These are phyloP conservation scores for Lachancea quebecensis DNA, from an alignment of 805 yeast species.

Conservation along the genomic window DNA sequence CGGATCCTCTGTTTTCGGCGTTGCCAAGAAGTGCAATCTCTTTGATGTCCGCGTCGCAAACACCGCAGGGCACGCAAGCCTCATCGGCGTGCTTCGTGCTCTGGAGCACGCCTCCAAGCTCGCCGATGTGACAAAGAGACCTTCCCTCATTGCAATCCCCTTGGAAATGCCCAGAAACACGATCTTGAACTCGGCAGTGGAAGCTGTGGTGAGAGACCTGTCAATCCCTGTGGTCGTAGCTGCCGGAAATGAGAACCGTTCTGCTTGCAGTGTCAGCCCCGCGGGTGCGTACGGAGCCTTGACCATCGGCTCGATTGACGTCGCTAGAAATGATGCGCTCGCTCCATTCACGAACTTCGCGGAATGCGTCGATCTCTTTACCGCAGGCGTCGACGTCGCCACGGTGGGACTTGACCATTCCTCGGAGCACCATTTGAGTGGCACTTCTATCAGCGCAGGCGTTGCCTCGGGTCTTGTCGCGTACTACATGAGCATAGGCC, in stretches of 20 bases:
- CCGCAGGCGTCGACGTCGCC: conserved; percentile 64
- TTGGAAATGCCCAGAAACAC: conserved; percentile 36
- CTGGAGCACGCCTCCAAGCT: conserved; percentile 63
- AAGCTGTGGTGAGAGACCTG: conserved; percentile 55
- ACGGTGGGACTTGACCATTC: conserved; percentile 23
- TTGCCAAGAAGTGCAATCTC: conserved; percentile 60
- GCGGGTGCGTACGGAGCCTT: conserved; percentile 68
- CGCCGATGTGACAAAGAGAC: conserved; percentile 30
- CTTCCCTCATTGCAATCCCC: conserved; percentile 65
- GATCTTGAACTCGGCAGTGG: conserved; percentile 66
- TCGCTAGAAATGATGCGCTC: conserved; percentile 53
- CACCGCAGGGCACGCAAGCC: conserved; percentile 58
- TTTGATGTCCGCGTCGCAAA: conserved; percentile 73
- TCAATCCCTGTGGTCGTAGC: conserved; percentile 74
- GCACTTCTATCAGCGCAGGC: conserved; percentile 46
- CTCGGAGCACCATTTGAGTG: conserved; percentile 31
- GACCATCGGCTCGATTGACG: conserved; percentile 81
- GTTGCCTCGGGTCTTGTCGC: conserved; percentile 41
- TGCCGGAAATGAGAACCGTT: conserved; percentile 73
- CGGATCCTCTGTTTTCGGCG: conserved; percentile 76
- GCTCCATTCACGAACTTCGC: conserved; percentile 89
- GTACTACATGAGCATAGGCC: conserved; percentile 38
- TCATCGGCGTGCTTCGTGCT: conserved; percentile 58
- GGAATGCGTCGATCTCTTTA: conserved; percentile 74
- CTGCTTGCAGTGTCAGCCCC: conserved; percentile 80